Conservation (phyloP, 768 basidiomycete genomes). For the Nevesoporus exiguus region DNA sequence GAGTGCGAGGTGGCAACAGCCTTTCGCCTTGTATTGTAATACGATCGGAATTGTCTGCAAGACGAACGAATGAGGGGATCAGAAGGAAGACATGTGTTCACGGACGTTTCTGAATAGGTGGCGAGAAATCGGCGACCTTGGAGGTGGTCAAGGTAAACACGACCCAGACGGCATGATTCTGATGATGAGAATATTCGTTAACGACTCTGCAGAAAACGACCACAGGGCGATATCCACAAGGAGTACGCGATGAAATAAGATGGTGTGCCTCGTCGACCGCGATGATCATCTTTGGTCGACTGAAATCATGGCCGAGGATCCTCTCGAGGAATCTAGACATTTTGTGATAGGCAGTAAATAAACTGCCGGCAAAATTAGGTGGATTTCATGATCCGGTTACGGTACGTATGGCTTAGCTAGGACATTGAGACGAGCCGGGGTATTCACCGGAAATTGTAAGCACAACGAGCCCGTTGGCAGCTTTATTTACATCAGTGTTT, state of each 20-base stretch:
- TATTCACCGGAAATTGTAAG: conserved; percentile 1
- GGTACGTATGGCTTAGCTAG: no score
- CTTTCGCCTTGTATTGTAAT: no score
- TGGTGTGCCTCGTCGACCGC: no score
- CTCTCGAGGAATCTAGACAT: background rate
- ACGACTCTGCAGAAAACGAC: no score
- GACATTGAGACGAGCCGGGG: background rate
- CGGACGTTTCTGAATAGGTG: conserved; percentile 1
- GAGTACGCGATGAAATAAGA: background rate
- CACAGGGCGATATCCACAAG: background rate
- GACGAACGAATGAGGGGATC: no score
- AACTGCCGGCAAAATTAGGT: background rate
- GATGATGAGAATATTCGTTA: no score
- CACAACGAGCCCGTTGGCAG: no score
- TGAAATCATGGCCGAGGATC: background rate
- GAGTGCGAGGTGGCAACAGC: conserved; percentile 5
- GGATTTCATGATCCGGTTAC: background rate
- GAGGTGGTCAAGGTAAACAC: conserved; percentile 15
- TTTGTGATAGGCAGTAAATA: background rate
- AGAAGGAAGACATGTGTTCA: no score
- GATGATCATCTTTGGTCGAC: conserved; percentile 8
- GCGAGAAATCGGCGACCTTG: conserved; percentile 5
- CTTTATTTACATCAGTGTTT: no score
- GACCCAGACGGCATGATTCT: no score
- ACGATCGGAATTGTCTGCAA: no score